Evolutionary conservation across 345 rosid genomes (phyloP).

Genomic region (Raphanus raphanistrum): DNA sequence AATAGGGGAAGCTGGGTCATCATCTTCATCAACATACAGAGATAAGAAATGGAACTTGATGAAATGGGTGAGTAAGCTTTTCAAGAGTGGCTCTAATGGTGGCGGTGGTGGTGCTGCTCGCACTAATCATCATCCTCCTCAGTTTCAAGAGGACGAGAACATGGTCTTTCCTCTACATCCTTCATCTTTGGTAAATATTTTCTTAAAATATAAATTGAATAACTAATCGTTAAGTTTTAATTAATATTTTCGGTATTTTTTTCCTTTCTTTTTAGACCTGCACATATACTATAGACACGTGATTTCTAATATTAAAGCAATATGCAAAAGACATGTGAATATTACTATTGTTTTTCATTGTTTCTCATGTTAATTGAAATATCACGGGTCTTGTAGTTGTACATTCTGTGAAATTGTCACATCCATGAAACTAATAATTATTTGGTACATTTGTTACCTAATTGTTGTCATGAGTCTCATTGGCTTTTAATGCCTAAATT

Average conservation of each 20-base stretch:
- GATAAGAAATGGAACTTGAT: constrained; percentile 79
- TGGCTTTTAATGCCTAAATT: not conserved
- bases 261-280: not conserved
- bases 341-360: constrained; percentile 22
- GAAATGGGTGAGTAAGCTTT: constrained; percentile 93
- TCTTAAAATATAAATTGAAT: not conserved
- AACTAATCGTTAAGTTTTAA: not conserved
- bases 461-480: not conserved
- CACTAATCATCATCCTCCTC: constrained; percentile 52
- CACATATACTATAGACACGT: constrained; percentile 18
- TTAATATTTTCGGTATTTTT: not conserved
- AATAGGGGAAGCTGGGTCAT: constrained; percentile 67
- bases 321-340: constrained; percentile 29
- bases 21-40: constrained; percentile 55
- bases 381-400: constrained; percentile 29
- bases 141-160: constrained; percentile 77
- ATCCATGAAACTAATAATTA: constrained; percentile 14
- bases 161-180: constrained; percentile 68
- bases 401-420: constrained; percentile 30
- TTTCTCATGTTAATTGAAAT: not conserved
- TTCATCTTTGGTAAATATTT: constrained; percentile 57
- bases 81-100: constrained; percentile 58
- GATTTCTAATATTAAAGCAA: constrained; percentile 23
- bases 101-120: constrained; percentile 42
- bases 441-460: not conserved